Percentiles rank a stretch among this genome's conserved stretches.
Evolutionary conservation across 176 grass and related monocot genomes (phyloP).

Genomic region (Carex cristatella): DNA sequence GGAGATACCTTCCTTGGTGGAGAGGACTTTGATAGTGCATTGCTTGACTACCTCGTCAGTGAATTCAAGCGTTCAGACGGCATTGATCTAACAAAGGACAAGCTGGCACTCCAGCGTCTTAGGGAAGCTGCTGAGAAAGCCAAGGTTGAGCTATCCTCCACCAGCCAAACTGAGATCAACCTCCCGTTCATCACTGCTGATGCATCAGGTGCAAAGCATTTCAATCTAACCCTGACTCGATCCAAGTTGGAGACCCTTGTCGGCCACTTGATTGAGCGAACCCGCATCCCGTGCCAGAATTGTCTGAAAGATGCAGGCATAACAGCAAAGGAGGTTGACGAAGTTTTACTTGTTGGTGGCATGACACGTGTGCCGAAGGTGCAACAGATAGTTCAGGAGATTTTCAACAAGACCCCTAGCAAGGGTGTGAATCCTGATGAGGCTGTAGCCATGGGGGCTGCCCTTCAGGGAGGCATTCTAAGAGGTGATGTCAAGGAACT

Average conservation of each 20-base stretch:
- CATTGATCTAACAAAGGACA: constrained; percentile 86
- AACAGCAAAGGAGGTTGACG: constrained; percentile 81
- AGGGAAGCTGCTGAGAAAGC: constrained; percentile 99
- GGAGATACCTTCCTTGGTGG: constrained; percentile 99
- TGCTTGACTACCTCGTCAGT: constrained; percentile 78
- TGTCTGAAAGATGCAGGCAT: constrained; percentile 93
- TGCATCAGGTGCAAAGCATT: constrained; percentile 85
- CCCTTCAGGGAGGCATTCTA: constrained; percentile 82
- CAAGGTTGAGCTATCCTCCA: constrained; percentile 94
- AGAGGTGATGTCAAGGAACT: constrained; percentile 99
- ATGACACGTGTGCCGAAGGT: constrained; percentile 99
- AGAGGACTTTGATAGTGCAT: constrained; percentile 81
- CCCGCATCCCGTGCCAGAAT: constrained; percentile 65
- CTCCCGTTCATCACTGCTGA: constrained; percentile 96
- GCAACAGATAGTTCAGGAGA: constrained; percentile 78
- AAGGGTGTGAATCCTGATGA: constrained; percentile 99
- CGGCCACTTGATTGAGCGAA: constrained; percentile 71
- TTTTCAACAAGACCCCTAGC: constrained; percentile 84
- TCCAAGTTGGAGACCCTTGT: constrained; percentile 90
- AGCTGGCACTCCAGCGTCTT: constrained; percentile 78
- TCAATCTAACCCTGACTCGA: constrained; percentile 86
- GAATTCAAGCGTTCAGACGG: constrained; percentile 91
- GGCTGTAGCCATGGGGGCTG: constrained; percentile 93
- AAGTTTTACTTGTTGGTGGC: constrained; percentile 89
- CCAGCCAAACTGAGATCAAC: constrained; percentile 87